Evolutionary conservation across 331 rosid species (phyloP), one percentile per base, ranked within the genome.

Genomic region (Cydonia oblonga): DNA sequence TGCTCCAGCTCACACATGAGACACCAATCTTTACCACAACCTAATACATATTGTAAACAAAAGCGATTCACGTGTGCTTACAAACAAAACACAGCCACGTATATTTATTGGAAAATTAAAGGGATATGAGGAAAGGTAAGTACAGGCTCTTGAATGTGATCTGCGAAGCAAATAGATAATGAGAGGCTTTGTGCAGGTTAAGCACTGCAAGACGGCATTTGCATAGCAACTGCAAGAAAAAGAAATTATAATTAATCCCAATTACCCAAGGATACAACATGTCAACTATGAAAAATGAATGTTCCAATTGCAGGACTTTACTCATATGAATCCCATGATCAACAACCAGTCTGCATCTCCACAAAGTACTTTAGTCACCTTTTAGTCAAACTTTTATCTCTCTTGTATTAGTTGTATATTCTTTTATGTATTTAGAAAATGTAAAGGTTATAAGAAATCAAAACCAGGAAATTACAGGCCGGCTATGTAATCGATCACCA

Each of bases 1-100:
- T 88, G 90, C 85, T 90, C 96, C 74, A 90, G 73, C 74, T 90
- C 96, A 64, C 96, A 90, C 90, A 90, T 88, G 77, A 90, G 90
- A 86, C 95, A 90, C 96, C 96, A 88, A 77, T 83, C 95, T 80
- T 85, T 86, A 49, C 85, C 83, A 74, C 87, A 86, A 79, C 95
- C 96, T 90, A 84, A 22, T 44, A 66, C 22, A 77, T 54, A 75
- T 70, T 19, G 42, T 22, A 24, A 32, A 71, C 44, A 71, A 65
- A 46, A 77, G 46, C 16, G 58, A 68, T 44, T 33, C 26, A 30
- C 23, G 15, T n/a, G 42, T 14, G 22, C 38, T 51, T 69, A 32
- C 32, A 65, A 71, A 81, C 28, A 72, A 87, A 70, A 66, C 13
- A n/a, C 59, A 73, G 61, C 33, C 35, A 67, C 63, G 30, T 52